Base-by-base conservation (phyloP, 2,329 filamentous ascomycete genomes). In the Davidsoniella australis region DNA sequence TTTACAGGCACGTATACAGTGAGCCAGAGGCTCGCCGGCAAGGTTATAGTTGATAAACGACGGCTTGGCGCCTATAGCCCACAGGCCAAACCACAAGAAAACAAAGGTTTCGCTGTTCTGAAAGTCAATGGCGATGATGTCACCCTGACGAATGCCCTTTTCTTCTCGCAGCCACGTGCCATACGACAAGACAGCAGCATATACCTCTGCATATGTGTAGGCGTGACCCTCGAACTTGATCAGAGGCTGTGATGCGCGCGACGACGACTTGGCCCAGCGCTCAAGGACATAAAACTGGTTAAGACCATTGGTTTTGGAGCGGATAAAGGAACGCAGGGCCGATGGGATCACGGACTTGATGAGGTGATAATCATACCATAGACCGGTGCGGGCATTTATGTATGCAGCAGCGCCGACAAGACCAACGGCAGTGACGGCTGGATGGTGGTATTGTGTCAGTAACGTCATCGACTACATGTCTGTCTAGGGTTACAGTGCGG, bases 1-100 rank as follows among this genome's bases (percentile, higher is more conserved):
- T 0, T 73, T 78, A 2, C 83, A 81, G 1, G 77, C 75, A 55
- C 71, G 73, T 41, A 93, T 68, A 56, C 83, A 89, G 63, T 94
- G 86, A 2, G 75, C 62, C 54, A 94, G 67, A 0, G 85, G 71
- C 24, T 80, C 75, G 10, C 78, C 80, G 0, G 73, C 71, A 45
- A 94, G 66, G 60, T 91, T 91, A 64, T 88, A 89, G 64, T 94
- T 94, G 65, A 94, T 82, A 57, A 91, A 85, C 0, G 86, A 86
- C 0, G 86, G 85, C 50, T 78, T 78, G 0, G 83, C 86, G 9
- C 87, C 87, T 52, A 94, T 77, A 26, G 80, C 77, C 85, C 85
- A 94, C 29, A 94, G 64, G 0, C 80, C 86, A 49, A 88, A 68
- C 71, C 80, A 76, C 7, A 93, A 54, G 60, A 88, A 84, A 24